These are phyloP conservation scores for Aquilaria sinensis DNA, from an alignment of 345 rosid species.

Conservation along the genomic window DNA sequence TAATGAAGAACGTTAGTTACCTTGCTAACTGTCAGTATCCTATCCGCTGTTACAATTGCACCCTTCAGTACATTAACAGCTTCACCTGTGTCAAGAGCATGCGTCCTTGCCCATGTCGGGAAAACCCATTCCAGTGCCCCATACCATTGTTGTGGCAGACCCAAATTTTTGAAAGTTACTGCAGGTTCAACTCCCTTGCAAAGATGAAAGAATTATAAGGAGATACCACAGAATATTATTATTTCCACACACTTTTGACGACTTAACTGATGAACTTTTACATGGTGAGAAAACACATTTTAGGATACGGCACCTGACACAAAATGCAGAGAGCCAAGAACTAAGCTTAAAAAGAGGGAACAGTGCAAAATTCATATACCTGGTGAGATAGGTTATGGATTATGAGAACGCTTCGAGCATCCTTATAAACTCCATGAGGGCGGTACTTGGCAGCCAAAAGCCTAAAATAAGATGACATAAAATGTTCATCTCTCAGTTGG, in stretches of 20 bases:
- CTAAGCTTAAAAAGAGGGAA: slow-evolving; percentile 4
- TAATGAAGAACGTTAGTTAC: slow-evolving; percentile 25
- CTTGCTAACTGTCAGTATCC: slow-evolving; percentile 92
- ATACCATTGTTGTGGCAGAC: slow-evolving; percentile 82
- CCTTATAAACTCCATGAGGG: slow-evolving; percentile 80
- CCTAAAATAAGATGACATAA: slow-evolving; percentile 29
- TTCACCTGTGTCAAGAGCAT: slow-evolving; percentile 98
- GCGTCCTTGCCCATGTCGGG: slow-evolving; percentile 96
- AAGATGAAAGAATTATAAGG: neutral
- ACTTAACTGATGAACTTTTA: neutral
- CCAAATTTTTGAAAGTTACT: slow-evolving; percentile 56
- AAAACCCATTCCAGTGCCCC: slow-evolving; percentile 95
- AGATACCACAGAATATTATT: slow-evolving; percentile 2
- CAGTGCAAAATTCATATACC: slow-evolving; percentile 31
- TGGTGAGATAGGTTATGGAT: slow-evolving; percentile 97
- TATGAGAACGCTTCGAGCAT: slow-evolving; percentile 73
- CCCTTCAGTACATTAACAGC: slow-evolving; percentile 96
- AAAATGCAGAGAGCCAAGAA: neutral
- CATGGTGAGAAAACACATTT: neutral
- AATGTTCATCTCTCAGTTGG: neutral
- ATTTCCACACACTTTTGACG: neutral
- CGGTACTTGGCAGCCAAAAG: slow-evolving; percentile 88
- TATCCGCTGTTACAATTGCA: slow-evolving; percentile 89
- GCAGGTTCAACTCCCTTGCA: slow-evolving; percentile 96
- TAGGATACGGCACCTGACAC: neutral